A percentile compares a stretch with the other conserved stretches of the same genome.
Evolutionary conservation across 495 filamentous ascomycete genomes (phyloP).

Genomic region (Tetracladium marchalianum): DNA sequence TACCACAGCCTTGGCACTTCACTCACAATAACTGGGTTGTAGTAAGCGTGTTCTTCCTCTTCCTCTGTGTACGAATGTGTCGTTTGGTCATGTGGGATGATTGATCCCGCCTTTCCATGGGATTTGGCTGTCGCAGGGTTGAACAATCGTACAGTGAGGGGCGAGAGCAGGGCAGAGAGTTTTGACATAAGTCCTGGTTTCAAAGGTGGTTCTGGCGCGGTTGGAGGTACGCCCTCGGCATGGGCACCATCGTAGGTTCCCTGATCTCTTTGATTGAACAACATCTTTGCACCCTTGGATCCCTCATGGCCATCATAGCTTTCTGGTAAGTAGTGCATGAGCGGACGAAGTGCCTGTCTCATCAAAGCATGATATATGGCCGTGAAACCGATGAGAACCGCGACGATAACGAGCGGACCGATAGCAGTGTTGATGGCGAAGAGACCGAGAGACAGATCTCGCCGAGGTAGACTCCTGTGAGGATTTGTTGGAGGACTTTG

Average conservation of each 20-base stretch:
- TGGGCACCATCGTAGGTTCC: slow-evolving; percentile 19
- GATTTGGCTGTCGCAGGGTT: slow-evolving; percentile 64
- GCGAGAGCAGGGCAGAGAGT: slow-evolving; percentile 26
- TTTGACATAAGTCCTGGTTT: slow-evolving; percentile 2
- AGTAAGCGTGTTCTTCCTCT: slow-evolving; percentile 60
- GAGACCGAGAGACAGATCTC: slow-evolving; percentile 84
- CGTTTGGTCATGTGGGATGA: slow-evolving; percentile 46
- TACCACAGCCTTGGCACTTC: slow-evolving; percentile 71
- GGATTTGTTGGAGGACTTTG: slow-evolving; percentile 78
- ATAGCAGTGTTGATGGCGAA: slow-evolving; percentile 66
- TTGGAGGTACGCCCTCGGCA: slow-evolving; percentile 14
- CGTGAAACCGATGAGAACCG: slow-evolving; percentile 68
- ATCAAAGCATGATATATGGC: slow-evolving; percentile 75
- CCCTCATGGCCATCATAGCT: slow-evolving; percentile 43
- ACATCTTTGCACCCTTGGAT: slow-evolving; percentile 26
- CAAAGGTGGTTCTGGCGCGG: slow-evolving; percentile 13
- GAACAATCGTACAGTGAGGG: slow-evolving; percentile 54
- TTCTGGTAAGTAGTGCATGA: slow-evolving; percentile 67
- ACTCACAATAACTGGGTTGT: slow-evolving; percentile 58
- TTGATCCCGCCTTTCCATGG: slow-evolving; percentile 58
- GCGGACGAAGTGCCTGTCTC: slow-evolving; percentile 63
- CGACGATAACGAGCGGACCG: slow-evolving; percentile 77
- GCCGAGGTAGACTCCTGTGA: slow-evolving; percentile 79
- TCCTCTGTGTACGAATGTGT: slow-evolving; percentile 43
- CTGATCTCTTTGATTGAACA: slow-evolving; percentile 28